phyloP scores from a whole-genome alignment of 495 filamentous ascomycete species.

The Hypoxylon rickii region DNA sequence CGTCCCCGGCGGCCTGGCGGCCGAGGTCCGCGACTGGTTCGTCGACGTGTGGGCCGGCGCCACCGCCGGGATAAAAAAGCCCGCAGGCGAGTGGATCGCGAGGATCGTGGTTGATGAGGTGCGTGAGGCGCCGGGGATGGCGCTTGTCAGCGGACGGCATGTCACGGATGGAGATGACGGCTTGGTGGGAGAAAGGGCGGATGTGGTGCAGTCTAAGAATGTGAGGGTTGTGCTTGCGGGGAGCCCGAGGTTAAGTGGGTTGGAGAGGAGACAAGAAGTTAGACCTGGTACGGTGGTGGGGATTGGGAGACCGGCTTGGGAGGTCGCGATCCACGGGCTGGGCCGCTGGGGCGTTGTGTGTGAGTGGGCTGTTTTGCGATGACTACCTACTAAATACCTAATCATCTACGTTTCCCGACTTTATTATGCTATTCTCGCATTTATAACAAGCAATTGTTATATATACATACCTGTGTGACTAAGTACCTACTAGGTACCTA shows the following conservation, averaged over 20 bases:
- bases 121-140: slow-evolving; percentile 57
- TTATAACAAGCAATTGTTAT: no score
- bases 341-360: slow-evolving; percentile 50
- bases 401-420: no score
- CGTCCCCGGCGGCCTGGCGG: slow-evolving; percentile 47
- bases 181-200: neutral
- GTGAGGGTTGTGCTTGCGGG: slow-evolving; percentile 44
- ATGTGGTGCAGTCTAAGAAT: neutral
- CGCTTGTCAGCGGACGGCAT: slow-evolving; percentile 38
- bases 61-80: slow-evolving; percentile 2
- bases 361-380: slow-evolving; percentile 44
- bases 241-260: slow-evolving; percentile 39
- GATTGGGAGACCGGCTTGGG: slow-evolving; percentile 50
- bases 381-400: no score
- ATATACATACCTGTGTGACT: no score
- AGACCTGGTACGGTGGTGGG: slow-evolving; percentile 40
- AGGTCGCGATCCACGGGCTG: slow-evolving; percentile 42
- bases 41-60: slow-evolving; percentile 45
- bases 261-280: slow-evolving; percentile 29
- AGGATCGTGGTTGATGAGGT: slow-evolving; percentile 39
- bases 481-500: no score
- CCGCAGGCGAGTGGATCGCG: slow-evolving; percentile 18
- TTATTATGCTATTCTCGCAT: no score
- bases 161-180: neutral
- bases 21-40: slow-evolving; percentile 52